Evolutionary conservation across 371 early-diverging fungal species (phyloP).

Genomic region (Coemansia sp.): DNA sequence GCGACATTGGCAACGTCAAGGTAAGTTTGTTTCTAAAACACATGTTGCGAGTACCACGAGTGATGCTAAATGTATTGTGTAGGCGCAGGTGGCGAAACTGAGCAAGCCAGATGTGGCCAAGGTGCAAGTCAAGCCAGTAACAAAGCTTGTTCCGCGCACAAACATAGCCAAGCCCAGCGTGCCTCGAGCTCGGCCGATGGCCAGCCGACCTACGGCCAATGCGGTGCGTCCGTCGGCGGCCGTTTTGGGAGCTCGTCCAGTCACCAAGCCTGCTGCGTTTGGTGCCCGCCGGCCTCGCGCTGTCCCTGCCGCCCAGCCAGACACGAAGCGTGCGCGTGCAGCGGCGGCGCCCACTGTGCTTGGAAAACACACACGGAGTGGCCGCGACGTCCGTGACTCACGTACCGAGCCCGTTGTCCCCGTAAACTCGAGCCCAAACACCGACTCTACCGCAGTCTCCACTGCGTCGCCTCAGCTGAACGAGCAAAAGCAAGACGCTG

Average conservation of each 20-base stretch:
- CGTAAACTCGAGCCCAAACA: not conserved
- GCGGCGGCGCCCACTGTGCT: conserved; percentile 11
- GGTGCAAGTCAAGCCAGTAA: conserved; percentile 3
- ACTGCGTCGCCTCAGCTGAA: not conserved
- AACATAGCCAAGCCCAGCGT: conserved; percentile 16
- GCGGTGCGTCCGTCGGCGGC: not conserved
- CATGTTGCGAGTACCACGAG: not conserved
- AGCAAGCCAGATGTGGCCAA: conserved; percentile 30
- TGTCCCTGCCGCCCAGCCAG: no score
- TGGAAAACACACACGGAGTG: conserved; percentile 48
- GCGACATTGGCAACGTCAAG: conserved; percentile 26
- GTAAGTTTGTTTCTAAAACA: not conserved
- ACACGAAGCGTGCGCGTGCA: conserved; percentile 17
- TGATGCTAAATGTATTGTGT: not conserved
- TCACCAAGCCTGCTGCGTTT: conserved; percentile 38
- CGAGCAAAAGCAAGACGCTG: not conserved
- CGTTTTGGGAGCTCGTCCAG: conserved; percentile 16
- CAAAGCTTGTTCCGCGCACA: not conserved
- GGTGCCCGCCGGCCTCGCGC: conserved; percentile 19
- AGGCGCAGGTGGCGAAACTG: conserved; percentile 11
- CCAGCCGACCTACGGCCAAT: conserved; percentile 16
- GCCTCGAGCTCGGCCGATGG: conserved; percentile 4
- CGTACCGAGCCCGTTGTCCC: not conserved
- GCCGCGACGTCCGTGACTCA: conserved; percentile 5
- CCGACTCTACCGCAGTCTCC: conserved; percentile 3